Conservation (phyloP, 148 eudicot species). For the Cornus florida region DNA sequence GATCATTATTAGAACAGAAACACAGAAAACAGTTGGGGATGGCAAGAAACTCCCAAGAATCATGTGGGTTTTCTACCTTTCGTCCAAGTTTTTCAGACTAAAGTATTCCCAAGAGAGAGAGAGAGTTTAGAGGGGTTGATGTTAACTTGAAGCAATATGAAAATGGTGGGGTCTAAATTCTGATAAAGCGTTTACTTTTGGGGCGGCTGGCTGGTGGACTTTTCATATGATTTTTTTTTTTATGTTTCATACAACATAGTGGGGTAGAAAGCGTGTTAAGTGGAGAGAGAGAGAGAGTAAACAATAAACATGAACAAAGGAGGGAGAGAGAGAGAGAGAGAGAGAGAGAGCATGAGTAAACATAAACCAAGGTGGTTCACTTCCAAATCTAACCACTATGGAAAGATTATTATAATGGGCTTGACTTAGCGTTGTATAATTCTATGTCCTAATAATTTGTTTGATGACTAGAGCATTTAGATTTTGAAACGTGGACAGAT, state of each 20-base stretch:
- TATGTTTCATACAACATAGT: not conserved
- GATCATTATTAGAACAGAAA: constrained; percentile 32
- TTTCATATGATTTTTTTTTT: not conserved
- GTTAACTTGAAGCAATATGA: constrained; percentile 7
- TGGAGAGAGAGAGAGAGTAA: too few relatives aligned
- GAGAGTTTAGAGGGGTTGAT: constrained; percentile 17
- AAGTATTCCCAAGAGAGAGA: not conserved
- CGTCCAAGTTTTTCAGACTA: constrained; percentile 30
- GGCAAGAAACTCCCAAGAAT: constrained; percentile 39
- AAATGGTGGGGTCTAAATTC: not conserved
- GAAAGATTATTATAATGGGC: not conserved
- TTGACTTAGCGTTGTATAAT: not conserved
- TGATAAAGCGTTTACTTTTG: constrained; percentile 29
- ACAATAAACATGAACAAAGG: too few relatives aligned
- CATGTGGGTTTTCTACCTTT: constrained; percentile 47
- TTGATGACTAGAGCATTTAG: not conserved
- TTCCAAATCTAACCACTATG: not conserved
- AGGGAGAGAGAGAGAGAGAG: too few relatives aligned
- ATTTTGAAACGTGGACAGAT: not conserved
- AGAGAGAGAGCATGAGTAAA: too few relatives aligned
- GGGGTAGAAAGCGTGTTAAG: not conserved
- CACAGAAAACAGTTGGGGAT: constrained; percentile 42
- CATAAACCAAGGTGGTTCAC: too few relatives aligned
- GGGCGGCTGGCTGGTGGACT: constrained; percentile 13
- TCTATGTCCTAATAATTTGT: not conserved